phyloP scores from a whole-genome alignment of 306 rosid genomes.

The Glycine latifolia region DNA sequence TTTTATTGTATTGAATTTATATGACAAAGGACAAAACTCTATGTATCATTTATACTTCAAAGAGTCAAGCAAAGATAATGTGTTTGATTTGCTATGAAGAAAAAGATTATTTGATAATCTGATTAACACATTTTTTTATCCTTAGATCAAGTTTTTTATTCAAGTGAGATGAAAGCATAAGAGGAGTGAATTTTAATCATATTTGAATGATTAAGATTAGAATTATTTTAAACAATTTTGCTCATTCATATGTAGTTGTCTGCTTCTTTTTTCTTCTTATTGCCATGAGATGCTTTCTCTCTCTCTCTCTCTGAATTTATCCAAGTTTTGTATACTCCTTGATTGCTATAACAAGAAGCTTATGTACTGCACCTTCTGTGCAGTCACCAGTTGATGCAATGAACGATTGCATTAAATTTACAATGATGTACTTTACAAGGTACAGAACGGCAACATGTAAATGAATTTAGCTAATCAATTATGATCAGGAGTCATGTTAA shows the following conservation, averaged over 20 bases:
- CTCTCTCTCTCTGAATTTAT: too few species aligned
- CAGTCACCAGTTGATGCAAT: not conserved
- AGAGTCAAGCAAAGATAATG: constrained; percentile 42
- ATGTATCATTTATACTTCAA: constrained; percentile 55
- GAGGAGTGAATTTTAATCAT: not conserved
- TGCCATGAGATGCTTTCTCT: too few species aligned
- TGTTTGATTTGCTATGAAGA: constrained; percentile 39
- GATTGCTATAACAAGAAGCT: not conserved
- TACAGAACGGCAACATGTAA: not conserved
- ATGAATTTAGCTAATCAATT: not conserved
- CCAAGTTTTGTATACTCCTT: not conserved
- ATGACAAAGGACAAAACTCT: constrained; percentile 48
- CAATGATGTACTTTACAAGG: not conserved
- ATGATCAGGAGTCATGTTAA: not conserved
- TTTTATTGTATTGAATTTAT: constrained; percentile 50
- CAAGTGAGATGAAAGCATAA: not conserved
- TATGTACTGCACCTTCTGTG: constrained; percentile 21
- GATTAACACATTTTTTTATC: not conserved
- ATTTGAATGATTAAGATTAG: not conserved
- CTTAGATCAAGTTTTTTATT: not conserved
- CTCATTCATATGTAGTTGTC: not conserved
- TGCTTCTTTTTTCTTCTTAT: not conserved
- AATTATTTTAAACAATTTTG: not conserved
- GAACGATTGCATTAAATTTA: not conserved
- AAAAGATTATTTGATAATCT: constrained; percentile 33